Percentiles rank a stretch among this genome's conserved stretches.
Evolutionary conservation across 2,329 filamentous ascomycete genomes (phyloP).

Genomic region (Canariomyces notabilis): DNA sequence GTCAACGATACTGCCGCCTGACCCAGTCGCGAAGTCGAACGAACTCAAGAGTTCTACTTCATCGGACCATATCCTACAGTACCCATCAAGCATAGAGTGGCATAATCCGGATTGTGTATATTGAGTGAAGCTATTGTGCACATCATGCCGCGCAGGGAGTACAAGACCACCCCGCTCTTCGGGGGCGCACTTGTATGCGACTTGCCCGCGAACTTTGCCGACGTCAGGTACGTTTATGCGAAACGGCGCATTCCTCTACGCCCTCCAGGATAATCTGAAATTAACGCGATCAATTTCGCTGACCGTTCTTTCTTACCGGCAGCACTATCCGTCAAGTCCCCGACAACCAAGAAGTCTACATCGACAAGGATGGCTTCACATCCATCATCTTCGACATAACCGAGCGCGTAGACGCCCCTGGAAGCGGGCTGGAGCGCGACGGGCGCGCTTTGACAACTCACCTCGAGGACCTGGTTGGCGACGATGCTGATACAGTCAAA

Average conservation of each 20-base stretch:
- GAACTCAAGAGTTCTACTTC: no score
- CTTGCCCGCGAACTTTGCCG: constrained; percentile 62
- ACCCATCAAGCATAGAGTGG: background rate
- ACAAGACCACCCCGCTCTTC: constrained; percentile 57
- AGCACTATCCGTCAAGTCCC: constrained; percentile 71
- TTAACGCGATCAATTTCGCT: background rate
- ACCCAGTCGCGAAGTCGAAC: no score
- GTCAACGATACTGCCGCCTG: no score
- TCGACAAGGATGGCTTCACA: constrained; percentile 77
- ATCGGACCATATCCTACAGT: no score
- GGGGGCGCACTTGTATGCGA: constrained; percentile 68
- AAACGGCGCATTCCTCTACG: background rate
- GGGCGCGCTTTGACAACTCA: constrained; percentile 66
- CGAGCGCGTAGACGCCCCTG: constrained; percentile 60
- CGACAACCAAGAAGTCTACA: constrained; percentile 88
- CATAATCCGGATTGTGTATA: background rate
- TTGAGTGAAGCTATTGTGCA: background rate
- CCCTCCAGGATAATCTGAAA: no score
- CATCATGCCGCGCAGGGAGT: constrained; percentile 43
- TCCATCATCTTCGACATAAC: constrained; percentile 88
- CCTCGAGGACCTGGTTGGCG: constrained; percentile 63
- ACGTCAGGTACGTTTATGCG: constrained; percentile 57
- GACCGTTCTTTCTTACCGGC: background rate
- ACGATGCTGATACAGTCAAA: constrained; percentile 57
- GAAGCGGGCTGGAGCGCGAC: constrained; percentile 56